A percentile compares a stretch with the other conserved stretches of the same genome.
phyloP scores from a whole-genome alignment of 768 basidiomycete species.

The Boletus tomentosulus region DNA sequence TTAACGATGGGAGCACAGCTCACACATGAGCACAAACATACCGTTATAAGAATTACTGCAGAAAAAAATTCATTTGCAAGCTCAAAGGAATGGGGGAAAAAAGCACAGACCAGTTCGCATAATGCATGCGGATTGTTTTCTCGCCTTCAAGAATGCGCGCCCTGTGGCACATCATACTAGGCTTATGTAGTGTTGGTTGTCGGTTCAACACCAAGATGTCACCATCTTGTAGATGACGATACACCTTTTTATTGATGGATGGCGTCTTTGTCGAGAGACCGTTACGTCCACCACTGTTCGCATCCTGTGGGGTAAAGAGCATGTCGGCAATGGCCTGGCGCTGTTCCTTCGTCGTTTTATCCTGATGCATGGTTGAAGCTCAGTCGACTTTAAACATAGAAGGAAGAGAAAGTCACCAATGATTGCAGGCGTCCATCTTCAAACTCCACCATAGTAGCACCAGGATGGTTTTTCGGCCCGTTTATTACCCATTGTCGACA shows the following conservation, averaged over 20 bases:
- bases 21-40: slow-evolving; percentile 32
- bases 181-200: slow-evolving; percentile 97
- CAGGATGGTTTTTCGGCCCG: slow-evolving; percentile 85
- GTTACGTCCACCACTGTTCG: slow-evolving; percentile 40
- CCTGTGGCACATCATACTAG: slow-evolving; percentile 98
- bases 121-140: slow-evolving; percentile 99
- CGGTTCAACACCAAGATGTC: slow-evolving; percentile 95
- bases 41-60: slow-evolving; percentile 95
- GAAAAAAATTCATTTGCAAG: slow-evolving; percentile 13
- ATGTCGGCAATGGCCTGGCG: slow-evolving; percentile 95
- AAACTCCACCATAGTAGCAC: slow-evolving; percentile 91
- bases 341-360: slow-evolving; percentile 82
- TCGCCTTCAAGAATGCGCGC: slow-evolving; percentile 91
- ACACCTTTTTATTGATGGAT: slow-evolving; percentile 94
- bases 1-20: slow-evolving; percentile 6
- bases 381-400: not conserved
- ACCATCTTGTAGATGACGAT: slow-evolving; percentile 89
- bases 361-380: slow-evolving; percentile 42
- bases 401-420: slow-evolving; percentile 44
- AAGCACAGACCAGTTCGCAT: slow-evolving; percentile 86
- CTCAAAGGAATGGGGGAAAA: slow-evolving; percentile 1
- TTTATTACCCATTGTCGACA: slow-evolving; percentile 87
- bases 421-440: slow-evolving; percentile 90
- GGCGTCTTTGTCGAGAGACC: slow-evolving; percentile 74
- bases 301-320: slow-evolving; percentile 85